Base-by-base conservation (phyloP, 2,329 filamentous ascomycete genomes). In the Alternaria consortialis region DNA sequence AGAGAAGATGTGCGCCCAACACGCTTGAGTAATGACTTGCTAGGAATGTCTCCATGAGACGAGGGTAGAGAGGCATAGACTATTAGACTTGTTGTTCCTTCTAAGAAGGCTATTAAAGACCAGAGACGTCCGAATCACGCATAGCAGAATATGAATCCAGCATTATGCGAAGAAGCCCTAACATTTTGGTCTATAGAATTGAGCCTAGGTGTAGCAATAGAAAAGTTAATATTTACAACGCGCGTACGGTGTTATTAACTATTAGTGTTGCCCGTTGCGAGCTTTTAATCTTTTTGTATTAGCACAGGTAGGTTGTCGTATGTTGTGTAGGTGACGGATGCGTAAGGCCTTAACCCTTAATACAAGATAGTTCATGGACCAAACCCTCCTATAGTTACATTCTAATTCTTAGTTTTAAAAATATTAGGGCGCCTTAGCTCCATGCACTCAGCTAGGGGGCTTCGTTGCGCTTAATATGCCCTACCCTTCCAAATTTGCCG, bases 21-120 rank as follows among this genome's bases (percentile, higher is more conserved):
- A 53, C 25, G 34, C 39, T 53, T 53, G 39, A 53, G 25, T 32
- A 11, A 44, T 44, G 43, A 53, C 51, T 53, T 44, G 51, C 51
- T 15, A 53, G 39, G 7, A 53, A 39, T 25, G 34, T 44, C 51
- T 53, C 17, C 51, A 25, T 34, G 37, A 53, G 15, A 3, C 25
- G 51, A 53, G 40, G 51, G 43, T 43, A 34, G 27, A 53, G 51
- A 53, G 36, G 25, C 3, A 23, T 44, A 39, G 51, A 36, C 15
- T 34, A n/a, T 15, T 53, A 25, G 34, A 43, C 37, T 23, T 53
- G 32, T 53, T 13, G 23, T 34, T 53, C 15, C 51, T 53, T 39
- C 51, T 36, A 39, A 44, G 40, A 43, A 53, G 37, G 40, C 37
- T 20, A 34, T 34, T 43, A 17, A 39, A 42, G 39, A 13, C 39